These are phyloP conservation scores for Calonectria henricotiae DNA, from an alignment of 2,329 filamentous ascomycete genomes.

Conservation along the genomic window DNA sequence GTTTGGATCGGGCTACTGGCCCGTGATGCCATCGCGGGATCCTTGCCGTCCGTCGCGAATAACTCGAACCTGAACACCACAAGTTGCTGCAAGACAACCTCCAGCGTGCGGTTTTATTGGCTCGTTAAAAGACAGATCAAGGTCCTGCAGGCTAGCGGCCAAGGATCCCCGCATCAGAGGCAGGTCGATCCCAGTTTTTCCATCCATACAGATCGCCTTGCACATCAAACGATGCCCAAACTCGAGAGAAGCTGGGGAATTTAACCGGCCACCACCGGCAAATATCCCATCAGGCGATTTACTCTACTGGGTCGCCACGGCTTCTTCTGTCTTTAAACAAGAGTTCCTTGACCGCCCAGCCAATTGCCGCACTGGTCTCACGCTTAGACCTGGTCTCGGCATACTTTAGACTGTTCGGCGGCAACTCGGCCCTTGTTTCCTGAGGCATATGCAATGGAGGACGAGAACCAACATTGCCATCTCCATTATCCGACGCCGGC, in stretches of 20 bases:
- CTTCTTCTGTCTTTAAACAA: constrained; percentile 26
- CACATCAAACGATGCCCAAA: constrained; percentile 32
- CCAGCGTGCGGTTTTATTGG: constrained; percentile 21
- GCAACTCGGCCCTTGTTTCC: constrained; percentile 34
- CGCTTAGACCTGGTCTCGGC: constrained; percentile 17
- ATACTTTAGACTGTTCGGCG: constrained; percentile 20
- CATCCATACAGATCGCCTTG: constrained; percentile 33
- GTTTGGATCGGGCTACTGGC: constrained; percentile 30
- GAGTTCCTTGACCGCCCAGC: constrained; percentile 14
- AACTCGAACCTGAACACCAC: constrained; percentile 22
- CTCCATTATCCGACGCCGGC: constrained; percentile 50
- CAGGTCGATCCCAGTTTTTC: constrained; percentile 36
- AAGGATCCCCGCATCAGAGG: constrained; percentile 35
- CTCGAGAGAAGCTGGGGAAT: constrained; percentile 33
- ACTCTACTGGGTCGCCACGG: not conserved
- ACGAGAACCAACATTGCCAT: constrained; percentile 35
- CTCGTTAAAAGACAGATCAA: constrained; percentile 3
- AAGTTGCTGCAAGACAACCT: constrained; percentile 2
- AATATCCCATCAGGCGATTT: constrained; percentile 27
- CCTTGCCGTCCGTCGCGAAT: constrained; percentile 24
- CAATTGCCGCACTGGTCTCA: constrained; percentile 23
- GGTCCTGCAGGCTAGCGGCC: constrained; percentile 13
- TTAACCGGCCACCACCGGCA: constrained; percentile 34
- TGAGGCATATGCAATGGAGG: constrained; percentile 9
- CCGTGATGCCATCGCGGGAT: constrained; percentile 39